Evolutionary conservation across 1,284 basidiomycete species (phyloP).

Genomic region (Ganoderma lucidum): DNA sequence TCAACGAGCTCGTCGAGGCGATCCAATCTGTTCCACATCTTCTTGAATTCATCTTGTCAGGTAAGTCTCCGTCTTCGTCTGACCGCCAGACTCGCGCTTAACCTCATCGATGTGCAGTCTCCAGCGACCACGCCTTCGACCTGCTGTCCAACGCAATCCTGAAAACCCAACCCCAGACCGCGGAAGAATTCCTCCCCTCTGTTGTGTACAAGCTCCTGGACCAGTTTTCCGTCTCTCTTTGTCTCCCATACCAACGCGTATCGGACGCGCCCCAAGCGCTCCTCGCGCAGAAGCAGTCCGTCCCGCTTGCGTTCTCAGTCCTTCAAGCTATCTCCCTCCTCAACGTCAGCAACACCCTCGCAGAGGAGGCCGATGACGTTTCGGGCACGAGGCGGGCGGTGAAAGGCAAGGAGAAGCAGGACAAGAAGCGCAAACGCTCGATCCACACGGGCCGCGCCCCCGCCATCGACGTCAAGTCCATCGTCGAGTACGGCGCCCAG

Average conservation of each 20-base stretch:
- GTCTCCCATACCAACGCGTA: conserved; percentile 13
- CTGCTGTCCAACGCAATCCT: neutral
- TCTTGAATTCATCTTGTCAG: neutral
- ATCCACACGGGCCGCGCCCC: conserved; percentile 18
- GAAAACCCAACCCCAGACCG: neutral
- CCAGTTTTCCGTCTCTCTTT: conserved; percentile 17
- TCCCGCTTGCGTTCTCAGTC: conserved; percentile 22
- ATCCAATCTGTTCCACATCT: neutral
- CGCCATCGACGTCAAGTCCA: conserved; percentile 37
- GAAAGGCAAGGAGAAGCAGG: neutral
- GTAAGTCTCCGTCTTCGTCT: neutral
- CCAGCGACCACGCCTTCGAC: neutral
- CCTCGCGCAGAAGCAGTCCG: conserved; percentile 14
- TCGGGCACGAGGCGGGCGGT: neutral
- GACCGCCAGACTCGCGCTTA: too few species aligned
- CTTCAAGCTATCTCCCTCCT: conserved; percentile 21
- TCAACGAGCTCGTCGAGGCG: neutral
- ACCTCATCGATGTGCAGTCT: neutral
- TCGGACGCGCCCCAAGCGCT: conserved; percentile 13
- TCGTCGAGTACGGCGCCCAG: conserved; percentile 36
- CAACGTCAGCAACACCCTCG: conserved; percentile 5
- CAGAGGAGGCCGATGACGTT: conserved; percentile 11
- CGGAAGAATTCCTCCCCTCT: conserved; percentile 16
- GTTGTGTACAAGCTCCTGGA: conserved; percentile 46
- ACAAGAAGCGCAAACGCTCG: conserved; percentile 10